phyloP scores from a whole-genome alignment of 768 basidiomycete species.

The Collybia sp. region DNA sequence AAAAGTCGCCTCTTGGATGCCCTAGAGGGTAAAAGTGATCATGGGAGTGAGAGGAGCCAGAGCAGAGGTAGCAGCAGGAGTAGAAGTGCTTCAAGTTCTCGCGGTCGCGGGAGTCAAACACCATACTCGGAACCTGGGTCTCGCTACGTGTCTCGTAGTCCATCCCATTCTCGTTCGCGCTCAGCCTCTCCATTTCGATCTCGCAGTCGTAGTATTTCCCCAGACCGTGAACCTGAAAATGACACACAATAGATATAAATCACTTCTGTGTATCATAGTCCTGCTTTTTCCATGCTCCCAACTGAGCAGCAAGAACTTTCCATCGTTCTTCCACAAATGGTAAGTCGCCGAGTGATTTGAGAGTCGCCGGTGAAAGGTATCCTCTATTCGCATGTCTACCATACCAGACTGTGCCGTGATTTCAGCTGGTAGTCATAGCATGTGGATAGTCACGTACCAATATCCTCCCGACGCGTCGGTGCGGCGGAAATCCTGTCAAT shows the following conservation, averaged over 20 bases:
- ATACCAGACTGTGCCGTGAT: conserved; percentile 62
- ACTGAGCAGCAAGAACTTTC: conserved; percentile 57
- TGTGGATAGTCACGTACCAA: conserved; percentile 46
- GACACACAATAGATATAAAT: conserved; percentile 5
- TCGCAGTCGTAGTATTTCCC: conserved; percentile 56
- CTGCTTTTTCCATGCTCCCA: conserved; percentile 52
- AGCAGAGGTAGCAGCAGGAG: conserved; percentile 34
- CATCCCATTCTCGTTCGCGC: conserved; percentile 5
- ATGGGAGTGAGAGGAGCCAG: conserved; percentile 36
- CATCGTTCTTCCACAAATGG: conserved; percentile 70
- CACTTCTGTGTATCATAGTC: conserved; percentile 32
- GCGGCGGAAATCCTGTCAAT: conserved; percentile 70
- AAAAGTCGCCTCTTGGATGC: conserved; percentile 86
- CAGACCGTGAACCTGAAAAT: conserved; percentile 37
- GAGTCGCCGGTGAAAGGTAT: conserved; percentile 60
- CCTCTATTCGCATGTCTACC: conserved; percentile 69
- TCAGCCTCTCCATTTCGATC: conserved; percentile 46
- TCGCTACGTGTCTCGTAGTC: background rate
- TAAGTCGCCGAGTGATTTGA: conserved; percentile 41
- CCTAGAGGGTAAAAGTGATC: conserved; percentile 70
- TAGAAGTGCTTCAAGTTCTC: conserved; percentile 24
- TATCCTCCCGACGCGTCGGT: conserved; percentile 83
- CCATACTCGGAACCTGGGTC: conserved; percentile 13
- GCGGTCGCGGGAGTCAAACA: conserved; percentile 27
- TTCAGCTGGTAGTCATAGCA: conserved; percentile 2